Percentiles rank a stretch among this genome's conserved stretches.
Conservation (phyloP, 2,329 filamentous ascomycete species). For the Drechslera avenae region DNA sequence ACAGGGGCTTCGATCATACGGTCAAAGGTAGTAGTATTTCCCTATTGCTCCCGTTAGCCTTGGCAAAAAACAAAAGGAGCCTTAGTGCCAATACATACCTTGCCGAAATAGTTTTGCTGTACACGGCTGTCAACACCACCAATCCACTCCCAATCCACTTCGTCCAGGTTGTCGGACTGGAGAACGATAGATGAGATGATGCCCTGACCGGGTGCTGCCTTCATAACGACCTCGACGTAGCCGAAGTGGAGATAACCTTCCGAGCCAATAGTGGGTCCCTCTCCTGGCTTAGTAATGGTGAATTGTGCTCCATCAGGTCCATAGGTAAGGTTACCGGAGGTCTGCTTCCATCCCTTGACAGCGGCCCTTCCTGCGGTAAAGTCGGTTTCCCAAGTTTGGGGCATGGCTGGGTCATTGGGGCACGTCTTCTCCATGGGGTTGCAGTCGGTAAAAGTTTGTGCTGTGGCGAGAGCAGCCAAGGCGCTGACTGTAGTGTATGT, state of each 20-base stretch:
- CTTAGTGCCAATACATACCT: conserved; percentile 43
- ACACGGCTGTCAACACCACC: conserved; percentile 68
- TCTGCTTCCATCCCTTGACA: conserved; percentile 48
- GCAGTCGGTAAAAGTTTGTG: conserved; percentile 54
- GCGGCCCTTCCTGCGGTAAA: conserved; percentile 50
- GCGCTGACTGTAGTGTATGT: conserved; percentile 35
- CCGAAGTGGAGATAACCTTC: conserved; percentile 89
- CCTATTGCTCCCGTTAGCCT: conserved; percentile 57
- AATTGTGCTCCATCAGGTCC: conserved; percentile 55
- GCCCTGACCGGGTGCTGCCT: conserved; percentile 74
- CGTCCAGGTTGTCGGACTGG: conserved; percentile 81
- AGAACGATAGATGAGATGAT: conserved; percentile 84
- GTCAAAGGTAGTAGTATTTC: conserved; percentile 71
- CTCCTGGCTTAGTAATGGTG: conserved; percentile 53
- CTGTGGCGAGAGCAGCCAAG: conserved; percentile 43
- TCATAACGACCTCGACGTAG: conserved; percentile 76
- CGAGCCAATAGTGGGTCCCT: conserved; percentile 71
- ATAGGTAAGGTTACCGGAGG: conserved; percentile 52
- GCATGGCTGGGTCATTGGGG: conserved; percentile 52
- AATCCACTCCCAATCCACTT: conserved; percentile 85
- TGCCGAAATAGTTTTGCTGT: conserved; percentile 78
- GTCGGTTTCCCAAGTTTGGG: conserved; percentile 49
- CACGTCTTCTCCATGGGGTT: conserved; percentile 53
- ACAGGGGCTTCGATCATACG: conserved; percentile 69
- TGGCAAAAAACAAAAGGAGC: conserved; percentile 23